Conservation (phyloP, 371 early-diverging fungal species). For the Caulochytrium protostelioides region DNA sequence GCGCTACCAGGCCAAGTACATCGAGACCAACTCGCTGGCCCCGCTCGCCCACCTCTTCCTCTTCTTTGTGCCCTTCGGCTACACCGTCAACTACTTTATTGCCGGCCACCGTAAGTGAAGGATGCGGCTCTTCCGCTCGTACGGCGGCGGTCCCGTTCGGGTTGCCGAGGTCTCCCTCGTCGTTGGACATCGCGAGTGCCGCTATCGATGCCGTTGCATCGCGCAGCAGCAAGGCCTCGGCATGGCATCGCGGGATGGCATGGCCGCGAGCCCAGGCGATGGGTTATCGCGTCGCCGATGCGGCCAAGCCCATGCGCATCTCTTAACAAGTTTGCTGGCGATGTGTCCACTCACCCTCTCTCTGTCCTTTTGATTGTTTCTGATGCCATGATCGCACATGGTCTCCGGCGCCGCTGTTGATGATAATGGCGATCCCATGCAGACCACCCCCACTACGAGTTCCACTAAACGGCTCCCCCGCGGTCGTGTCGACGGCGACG, state of each 20-base stretch:
- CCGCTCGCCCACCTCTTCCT: conserved; percentile 23
- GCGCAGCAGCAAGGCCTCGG: no score
- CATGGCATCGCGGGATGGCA: no score
- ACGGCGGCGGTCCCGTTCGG: neutral
- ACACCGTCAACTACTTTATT: conserved; percentile 18
- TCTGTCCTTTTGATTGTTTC: neutral
- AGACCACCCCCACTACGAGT: conserved; percentile 22
- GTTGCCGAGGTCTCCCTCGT: neutral
- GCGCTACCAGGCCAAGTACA: conserved; percentile 17
- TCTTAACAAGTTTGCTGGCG: no score
- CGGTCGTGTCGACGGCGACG: no score
- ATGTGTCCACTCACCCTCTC: neutral
- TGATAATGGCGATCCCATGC: neutral
- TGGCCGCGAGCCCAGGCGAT: no score
- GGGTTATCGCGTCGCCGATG: no score
- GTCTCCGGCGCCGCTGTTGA: neutral
- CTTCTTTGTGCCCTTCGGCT: conserved; percentile 18
- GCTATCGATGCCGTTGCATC: no score
- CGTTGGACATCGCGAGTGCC: neutral
- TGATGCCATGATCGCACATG: no score
- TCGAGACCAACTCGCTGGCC: conserved; percentile 15
- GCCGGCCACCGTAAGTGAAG: conserved; percentile 11
- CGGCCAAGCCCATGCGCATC: no score
- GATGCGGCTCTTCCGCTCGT: neutral
- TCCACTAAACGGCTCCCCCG: conserved; percentile 25